Conservation (phyloP, 768 basidiomycete genomes). For the Russula abietina region DNA sequence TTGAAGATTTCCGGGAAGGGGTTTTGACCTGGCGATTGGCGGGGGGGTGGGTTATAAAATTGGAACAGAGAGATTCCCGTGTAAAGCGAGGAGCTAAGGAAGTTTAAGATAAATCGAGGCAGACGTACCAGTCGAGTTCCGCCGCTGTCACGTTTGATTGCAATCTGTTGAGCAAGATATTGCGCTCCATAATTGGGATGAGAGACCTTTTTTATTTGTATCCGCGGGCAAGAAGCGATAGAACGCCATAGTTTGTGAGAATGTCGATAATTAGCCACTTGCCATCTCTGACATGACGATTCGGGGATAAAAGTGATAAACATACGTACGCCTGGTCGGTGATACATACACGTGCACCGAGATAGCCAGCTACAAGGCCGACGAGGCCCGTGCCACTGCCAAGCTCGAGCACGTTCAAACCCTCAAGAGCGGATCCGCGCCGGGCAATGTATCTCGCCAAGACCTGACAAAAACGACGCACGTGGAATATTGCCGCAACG, state of each 20-base stretch:
- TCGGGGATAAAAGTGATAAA: not conserved
- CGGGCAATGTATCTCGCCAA: constrained; percentile 69
- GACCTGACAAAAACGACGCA: constrained; percentile 44
- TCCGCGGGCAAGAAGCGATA: not conserved
- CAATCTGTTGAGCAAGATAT: constrained; percentile 62
- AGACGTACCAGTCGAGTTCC: constrained; percentile 76
- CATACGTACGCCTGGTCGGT: constrained; percentile 90
- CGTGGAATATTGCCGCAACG: not conserved
- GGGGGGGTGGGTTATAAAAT: too few relatives aligned
- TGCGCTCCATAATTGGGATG: constrained; percentile 70
- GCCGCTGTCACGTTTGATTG: constrained; percentile 46
- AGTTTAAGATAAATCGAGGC: not conserved
- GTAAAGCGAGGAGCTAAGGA: not conserved
- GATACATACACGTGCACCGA: constrained; percentile 64
- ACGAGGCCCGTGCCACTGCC: constrained; percentile 92
- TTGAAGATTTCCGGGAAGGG: constrained; percentile 40
- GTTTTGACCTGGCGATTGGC: constrained; percentile 51
- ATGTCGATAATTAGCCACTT: too few relatives aligned
- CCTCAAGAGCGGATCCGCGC: constrained; percentile 45
- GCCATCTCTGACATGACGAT: not conserved
- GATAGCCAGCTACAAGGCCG: constrained; percentile 71
- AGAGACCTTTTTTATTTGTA: constrained; percentile 47
- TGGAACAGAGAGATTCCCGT: not conserved
- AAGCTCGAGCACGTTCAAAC: constrained; percentile 67
- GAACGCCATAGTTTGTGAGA: not conserved